phyloP scores from a whole-genome alignment of 176 grass and related monocot genomes.

The Juncus effusus region DNA sequence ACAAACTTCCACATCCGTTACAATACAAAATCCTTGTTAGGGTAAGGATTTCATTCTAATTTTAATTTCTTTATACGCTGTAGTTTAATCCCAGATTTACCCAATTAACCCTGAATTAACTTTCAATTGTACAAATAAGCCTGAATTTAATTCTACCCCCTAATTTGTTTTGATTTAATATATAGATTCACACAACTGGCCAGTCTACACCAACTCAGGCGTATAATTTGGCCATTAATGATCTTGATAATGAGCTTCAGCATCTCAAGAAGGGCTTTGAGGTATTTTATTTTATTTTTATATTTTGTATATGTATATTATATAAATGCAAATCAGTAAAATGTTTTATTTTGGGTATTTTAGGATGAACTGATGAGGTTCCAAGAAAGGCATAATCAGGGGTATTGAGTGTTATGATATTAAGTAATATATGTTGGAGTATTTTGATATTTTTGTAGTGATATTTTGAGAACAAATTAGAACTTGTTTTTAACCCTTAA shows the following conservation, averaged over 20 bases:
- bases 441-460: neutral
- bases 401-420: slow-evolving; percentile 3
- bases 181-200: slow-evolving; percentile 41
- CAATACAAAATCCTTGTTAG: slow-evolving; percentile 53
- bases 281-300: slow-evolving; percentile 20
- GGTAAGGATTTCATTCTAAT: slow-evolving; percentile 19
- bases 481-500: neutral
- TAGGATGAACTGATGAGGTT: slow-evolving; percentile 13
- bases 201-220: slow-evolving; percentile 47
- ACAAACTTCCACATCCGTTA: slow-evolving; percentile 54
- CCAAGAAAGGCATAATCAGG: slow-evolving; percentile 3
- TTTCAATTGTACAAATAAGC: slow-evolving; percentile 13
- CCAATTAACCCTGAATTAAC: slow-evolving; percentile 5
- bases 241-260: slow-evolving; percentile 46
- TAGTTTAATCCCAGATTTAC: neutral
- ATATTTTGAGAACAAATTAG: neutral
- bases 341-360: neutral
- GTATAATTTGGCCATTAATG: slow-evolving; percentile 43
- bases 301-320: neutral
- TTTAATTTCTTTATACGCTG: slow-evolving; percentile 4
- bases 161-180: slow-evolving; percentile 8
- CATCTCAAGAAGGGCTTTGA: slow-evolving; percentile 38
- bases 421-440: neutral
- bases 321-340: neutral
- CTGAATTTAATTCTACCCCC: neutral